Base-by-base conservation (phyloP, 2,329 filamentous ascomycete species). In the Drechslerella dactyloides region DNA sequence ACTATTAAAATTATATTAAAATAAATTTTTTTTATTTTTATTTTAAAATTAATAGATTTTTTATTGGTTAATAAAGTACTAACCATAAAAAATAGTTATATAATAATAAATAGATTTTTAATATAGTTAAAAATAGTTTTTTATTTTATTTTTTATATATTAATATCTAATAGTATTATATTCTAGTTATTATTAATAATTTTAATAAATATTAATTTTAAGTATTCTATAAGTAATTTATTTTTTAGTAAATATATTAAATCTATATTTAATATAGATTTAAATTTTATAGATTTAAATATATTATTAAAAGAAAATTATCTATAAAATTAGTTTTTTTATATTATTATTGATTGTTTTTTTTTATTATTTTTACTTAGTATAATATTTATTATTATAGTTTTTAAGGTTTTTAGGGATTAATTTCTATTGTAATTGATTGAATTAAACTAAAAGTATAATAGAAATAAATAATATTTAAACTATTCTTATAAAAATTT, bases 201-300 rank as follows among this genome's bases (percentile, higher is more conserved):
- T 30, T 56, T 40, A 42, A 37, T 42, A 62, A 53, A 21, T 17
- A 55, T 30, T 46, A 21, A 59, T 53, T 13, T 19, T 53, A 19
- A 59, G 24, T 52, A 53, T 33, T 33, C 3, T 3, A 33, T 33
- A 33, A 8, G n/a, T n/a, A n/a, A n/a, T n/a, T 19, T 19, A 23
- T 30, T 30, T 27, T 30, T 30, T 54, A 27, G 21, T 30, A 33
- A 33, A 8, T 33, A 33, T 42, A 42, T 30, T 27, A 23, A 4
- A 54, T 30, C 13, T 30, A 4, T 54, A 27, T 30, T 30, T 4
- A 33, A 33, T 33, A 33, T 42, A 42, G 23, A 52, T 44, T 46
- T 52, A 30, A 27, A 37, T 30, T 37, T 46, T n/a, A 46, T n/a
- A n/a, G n/a, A 21, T 46, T 50, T 58, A 21, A 8, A 46, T 8